Base-by-base conservation (phyloP, 495 filamentous ascomycete genomes). In the Chaetomium tenue region DNA sequence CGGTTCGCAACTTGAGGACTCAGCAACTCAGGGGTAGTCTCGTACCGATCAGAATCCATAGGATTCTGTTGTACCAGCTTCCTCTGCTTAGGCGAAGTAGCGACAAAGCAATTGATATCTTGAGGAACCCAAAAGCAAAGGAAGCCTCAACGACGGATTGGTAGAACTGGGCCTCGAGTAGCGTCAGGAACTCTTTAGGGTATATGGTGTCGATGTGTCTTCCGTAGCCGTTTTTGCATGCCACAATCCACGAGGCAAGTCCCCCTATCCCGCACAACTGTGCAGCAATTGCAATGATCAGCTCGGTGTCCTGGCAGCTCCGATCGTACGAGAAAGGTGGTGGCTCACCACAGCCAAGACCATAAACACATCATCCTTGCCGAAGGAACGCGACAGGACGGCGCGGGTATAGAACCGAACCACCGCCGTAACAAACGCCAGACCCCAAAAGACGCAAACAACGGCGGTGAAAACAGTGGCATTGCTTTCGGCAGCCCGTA, bases 331-430 rank as follows among this genome's bases (percentile, higher is more conserved):
- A 23, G 8, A 20, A 23, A 23, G 2, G 15, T 54, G 55, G 28
- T 26, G 0, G 47, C 60, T 62, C 63, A 74, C 72, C 60, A 71
- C 69, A 7, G 72, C 58, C 5, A 82, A 74, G 2, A 72, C 68
- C 70, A 84, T 82, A 44, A 82, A 74, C 52, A 77, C 81, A 67
- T 87, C 77, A 65, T 79, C 77, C 46, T 65, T 68, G 12, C 76
- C 77, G 46, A 75, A 71, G 22, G 71, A 70, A 18, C 77, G 72
- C 52, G 74, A 66, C 18, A 79, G 65, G 9, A 72, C 54, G 16
- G 67, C 64, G 40, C 76, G 65, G 22, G 73, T 74, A 64, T 76
- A 79, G 48, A 77, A 69, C 30, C 77, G 67, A 47, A 71, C 63
- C 40, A 50, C 42, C 2, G 67, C 68, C 0, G 72, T 63, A 30